These are phyloP conservation scores for Aspergillaceae sp. DNA, from an alignment of 2,329 filamentous ascomycete genomes.

Conservation along the genomic window DNA sequence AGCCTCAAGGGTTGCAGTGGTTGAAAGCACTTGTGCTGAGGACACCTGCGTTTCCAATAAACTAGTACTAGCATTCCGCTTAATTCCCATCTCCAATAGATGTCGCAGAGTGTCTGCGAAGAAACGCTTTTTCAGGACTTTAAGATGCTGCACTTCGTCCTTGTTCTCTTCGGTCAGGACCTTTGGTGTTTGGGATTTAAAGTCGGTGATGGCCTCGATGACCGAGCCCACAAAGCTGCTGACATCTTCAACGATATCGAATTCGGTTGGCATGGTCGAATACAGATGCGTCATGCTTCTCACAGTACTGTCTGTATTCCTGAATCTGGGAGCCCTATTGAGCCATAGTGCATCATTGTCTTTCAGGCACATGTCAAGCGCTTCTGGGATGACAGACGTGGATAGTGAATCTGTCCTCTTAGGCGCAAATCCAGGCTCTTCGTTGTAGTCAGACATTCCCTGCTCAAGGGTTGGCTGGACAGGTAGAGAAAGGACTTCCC, in stretches of 20 bases:
- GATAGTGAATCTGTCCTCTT: slow-evolving; percentile 8
- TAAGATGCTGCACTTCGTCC: slow-evolving; percentile 73
- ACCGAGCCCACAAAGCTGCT: slow-evolving; percentile 62
- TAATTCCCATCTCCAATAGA: slow-evolving; percentile 81
- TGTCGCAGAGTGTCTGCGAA: slow-evolving; percentile 81
- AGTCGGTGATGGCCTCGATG: slow-evolving; percentile 57
- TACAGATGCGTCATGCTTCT: slow-evolving; percentile 64
- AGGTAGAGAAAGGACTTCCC: slow-evolving; percentile 66
- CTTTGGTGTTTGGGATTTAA: slow-evolving; percentile 75
- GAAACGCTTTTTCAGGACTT: slow-evolving; percentile 78
- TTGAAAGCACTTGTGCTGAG: slow-evolving; percentile 59
- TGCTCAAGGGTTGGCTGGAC: slow-evolving; percentile 51
- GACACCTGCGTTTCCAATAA: slow-evolving; percentile 65
- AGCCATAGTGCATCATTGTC: slow-evolving; percentile 24
- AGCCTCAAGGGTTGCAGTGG: slow-evolving; percentile 35
- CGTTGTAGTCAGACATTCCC: slow-evolving; percentile 26
- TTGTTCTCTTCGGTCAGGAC: slow-evolving; percentile 83
- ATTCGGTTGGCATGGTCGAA: slow-evolving; percentile 41
- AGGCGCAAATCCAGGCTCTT: slow-evolving; percentile 14
- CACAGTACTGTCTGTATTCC: slow-evolving; percentile 60
- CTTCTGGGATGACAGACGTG: slow-evolving; percentile 19
- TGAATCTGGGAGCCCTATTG: slow-evolving; percentile 55
- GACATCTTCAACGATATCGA: slow-evolving; percentile 53
- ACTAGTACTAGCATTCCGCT: slow-evolving; percentile 68
- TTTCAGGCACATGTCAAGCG: slow-evolving; percentile 25